Conservation (phyloP, 2,329 filamentous ascomycete genomes). For the Trematosphaeria pertusa region DNA sequence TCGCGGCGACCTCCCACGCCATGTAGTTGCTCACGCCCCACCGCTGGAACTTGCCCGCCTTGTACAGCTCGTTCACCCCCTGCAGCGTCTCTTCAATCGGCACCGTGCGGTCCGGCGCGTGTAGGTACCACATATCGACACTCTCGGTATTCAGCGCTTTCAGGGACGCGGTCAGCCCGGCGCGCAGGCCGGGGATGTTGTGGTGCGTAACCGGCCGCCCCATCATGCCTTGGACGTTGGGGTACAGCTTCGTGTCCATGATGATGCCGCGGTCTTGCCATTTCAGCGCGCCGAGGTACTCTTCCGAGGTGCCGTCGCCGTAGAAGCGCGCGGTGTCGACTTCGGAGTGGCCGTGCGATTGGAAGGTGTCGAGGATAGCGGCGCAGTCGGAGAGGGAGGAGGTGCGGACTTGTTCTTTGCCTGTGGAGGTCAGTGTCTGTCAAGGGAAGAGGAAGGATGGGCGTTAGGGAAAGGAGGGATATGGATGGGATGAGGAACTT, state of each 20-base stretch:
- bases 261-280: conserved; percentile 3
- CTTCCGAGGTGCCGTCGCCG: conserved; percentile 45
- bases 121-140: conserved; percentile 56
- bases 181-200: conserved; percentile 40
- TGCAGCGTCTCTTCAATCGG: conserved; percentile 56
- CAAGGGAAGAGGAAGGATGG: neutral
- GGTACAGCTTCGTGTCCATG: conserved; percentile 48
- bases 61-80: conserved; percentile 55
- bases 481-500: conserved; percentile 2
- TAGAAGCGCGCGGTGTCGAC: conserved; percentile 51
- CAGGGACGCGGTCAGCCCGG: conserved; percentile 46
- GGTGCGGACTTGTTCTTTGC: conserved; percentile 27
- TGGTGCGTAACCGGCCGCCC: conserved; percentile 31
- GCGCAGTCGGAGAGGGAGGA: conserved; percentile 21
- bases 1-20: conserved; percentile 54
- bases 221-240: conserved; percentile 38
- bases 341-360: conserved; percentile 40
- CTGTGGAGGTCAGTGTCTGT: conserved; percentile 25
- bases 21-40: conserved; percentile 57
- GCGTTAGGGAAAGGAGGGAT: neutral
- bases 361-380: conserved; percentile 39
- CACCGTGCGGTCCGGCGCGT: conserved; percentile 53
- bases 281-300: conserved; percentile 5
- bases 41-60: conserved; percentile 54
- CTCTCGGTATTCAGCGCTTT: conserved; percentile 44